Percentiles rank a stretch among this genome's conserved stretches.
Evolutionary conservation across 2,329 filamentous ascomycete genomes (phyloP).

Genomic region (Amesomyces nigricolor): DNA sequence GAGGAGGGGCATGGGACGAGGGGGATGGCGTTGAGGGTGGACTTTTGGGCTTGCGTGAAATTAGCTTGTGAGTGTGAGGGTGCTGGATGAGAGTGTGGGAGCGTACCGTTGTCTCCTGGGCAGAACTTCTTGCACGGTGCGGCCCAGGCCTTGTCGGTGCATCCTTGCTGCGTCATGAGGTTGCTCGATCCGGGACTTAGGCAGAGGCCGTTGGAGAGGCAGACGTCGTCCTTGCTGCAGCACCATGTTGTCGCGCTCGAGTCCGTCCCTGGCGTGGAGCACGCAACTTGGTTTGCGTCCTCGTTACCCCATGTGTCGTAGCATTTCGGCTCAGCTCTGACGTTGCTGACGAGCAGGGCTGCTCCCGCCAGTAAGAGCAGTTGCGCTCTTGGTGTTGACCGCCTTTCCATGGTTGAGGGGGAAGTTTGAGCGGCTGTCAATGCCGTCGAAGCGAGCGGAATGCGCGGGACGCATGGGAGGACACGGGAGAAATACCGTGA

Average conservation of each 20-base stretch:
- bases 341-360: slow-evolving; percentile 5
- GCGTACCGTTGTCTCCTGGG: slow-evolving; percentile 2
- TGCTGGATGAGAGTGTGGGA: neutral
- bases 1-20: slow-evolving; percentile 17
- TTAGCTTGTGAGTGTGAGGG: neutral
- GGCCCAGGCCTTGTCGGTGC: slow-evolving; percentile 27
- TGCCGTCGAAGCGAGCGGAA: neutral
- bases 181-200: slow-evolving; percentile 26
- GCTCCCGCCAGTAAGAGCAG: slow-evolving; percentile 5
- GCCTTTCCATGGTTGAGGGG: neutral
- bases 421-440: neutral
- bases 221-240: slow-evolving; percentile 26
- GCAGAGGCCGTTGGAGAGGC: slow-evolving; percentile 30
- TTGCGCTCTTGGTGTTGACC: neutral
- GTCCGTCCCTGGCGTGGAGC: slow-evolving; percentile 16
- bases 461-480: neutral
- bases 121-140: slow-evolving; percentile 27
- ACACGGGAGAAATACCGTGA: neutral
- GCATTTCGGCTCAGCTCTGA: slow-evolving; percentile 12
- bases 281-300: slow-evolving; percentile 21
- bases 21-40: slow-evolving; percentile 1
- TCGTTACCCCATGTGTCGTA: slow-evolving; percentile 21
- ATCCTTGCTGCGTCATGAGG: slow-evolving; percentile 29
- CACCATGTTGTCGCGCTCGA: slow-evolving; percentile 22
- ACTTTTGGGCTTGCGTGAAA: neutral